Conservation (phyloP, 495 filamentous ascomycete species). For the Neurospora terricola region DNA sequence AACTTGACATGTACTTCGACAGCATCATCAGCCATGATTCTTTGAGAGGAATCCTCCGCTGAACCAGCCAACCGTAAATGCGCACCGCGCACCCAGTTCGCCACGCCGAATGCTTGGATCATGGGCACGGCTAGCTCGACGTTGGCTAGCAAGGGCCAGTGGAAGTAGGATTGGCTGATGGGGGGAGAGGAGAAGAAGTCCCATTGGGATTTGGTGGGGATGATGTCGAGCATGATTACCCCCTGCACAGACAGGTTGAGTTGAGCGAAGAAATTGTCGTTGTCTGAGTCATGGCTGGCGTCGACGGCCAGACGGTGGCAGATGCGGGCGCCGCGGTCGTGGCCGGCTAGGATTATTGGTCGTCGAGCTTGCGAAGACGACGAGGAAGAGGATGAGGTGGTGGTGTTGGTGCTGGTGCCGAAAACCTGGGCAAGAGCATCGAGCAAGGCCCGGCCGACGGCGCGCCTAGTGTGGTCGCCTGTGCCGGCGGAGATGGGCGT, state of each 20-base stretch:
- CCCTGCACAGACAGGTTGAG: constrained; percentile 20
- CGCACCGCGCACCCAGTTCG: constrained; percentile 22
- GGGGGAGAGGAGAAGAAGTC: constrained; percentile 15
- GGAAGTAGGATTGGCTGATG: too few relatives aligned
- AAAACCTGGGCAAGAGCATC: constrained; percentile 18
- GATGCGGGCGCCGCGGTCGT: constrained; percentile 41
- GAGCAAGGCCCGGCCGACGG: constrained; percentile 28
- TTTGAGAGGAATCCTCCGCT: not conserved
- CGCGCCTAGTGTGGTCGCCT: constrained; percentile 19
- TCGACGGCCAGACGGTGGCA: constrained; percentile 34
- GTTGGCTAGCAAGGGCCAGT: constrained; percentile 44
- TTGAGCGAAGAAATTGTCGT: too few relatives aligned
- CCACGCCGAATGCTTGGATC: constrained; percentile 34
- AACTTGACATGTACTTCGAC: constrained; percentile 29
- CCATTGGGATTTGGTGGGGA: constrained; percentile 38
- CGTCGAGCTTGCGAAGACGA: not conserved
- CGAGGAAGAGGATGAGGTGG: not conserved
- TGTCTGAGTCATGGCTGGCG: not conserved
- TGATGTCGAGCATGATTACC: constrained; percentile 34
- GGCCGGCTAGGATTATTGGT: constrained; percentile 27
- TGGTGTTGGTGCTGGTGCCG: not conserved
- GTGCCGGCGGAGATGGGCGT: constrained; percentile 10
- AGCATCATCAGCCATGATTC: constrained; percentile 10
- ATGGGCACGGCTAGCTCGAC: constrained; percentile 31
- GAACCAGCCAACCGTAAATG: constrained; percentile 21